Evolutionary conservation across 129 eudicot species (phyloP), one percentile per base, ranked within the genome.

Genomic region (Pulicaria dysenterica): DNA sequence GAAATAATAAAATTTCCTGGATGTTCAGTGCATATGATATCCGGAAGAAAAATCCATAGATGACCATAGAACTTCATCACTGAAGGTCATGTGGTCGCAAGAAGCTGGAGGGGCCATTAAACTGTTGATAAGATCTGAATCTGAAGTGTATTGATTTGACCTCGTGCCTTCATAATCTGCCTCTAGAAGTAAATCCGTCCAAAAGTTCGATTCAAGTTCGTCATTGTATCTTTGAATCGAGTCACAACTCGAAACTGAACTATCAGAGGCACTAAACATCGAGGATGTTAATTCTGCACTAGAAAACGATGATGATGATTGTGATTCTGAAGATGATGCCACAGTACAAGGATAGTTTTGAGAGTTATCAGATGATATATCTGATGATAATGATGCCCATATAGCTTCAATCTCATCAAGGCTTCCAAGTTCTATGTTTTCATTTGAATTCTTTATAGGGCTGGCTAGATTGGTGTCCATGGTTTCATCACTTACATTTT

Each of bases 51-150:
- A 74, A 42, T 42, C 79, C 66, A 74, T 40, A 54, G 46, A n/a
- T 53, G 79, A 54, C 73, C 73, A 64, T 19, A 36, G 45, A 64
- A 64, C 54, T 8, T 74, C 66, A 7, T 64, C 79, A 54, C 46
- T 41, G 16, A 42, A 44, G 5, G 16, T 49, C 37, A 53, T 51
- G 15, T 53, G 62, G 15, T 69, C 17, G 16, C 73, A 15, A 37
- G 61, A 40, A 24, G 16, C 24, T 0, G 61, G 64, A 63, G 37
- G 43, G 8, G 24, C 14, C 8, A 24, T 6, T 8, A 24, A 57
- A 64, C 16, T 15, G 7, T 74, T 36, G 72, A 44, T 56, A 43
- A 24, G 46, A 58, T 34, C 64, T 38, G 44, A 64, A 74, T 60
- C 65, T 8, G 38, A 8, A 69, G 13, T 9, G 39, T 38, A 19